Evolutionary conservation across 805 yeast species (phyloP).

Genomic region (Starmerella lactis-condensi): DNA sequence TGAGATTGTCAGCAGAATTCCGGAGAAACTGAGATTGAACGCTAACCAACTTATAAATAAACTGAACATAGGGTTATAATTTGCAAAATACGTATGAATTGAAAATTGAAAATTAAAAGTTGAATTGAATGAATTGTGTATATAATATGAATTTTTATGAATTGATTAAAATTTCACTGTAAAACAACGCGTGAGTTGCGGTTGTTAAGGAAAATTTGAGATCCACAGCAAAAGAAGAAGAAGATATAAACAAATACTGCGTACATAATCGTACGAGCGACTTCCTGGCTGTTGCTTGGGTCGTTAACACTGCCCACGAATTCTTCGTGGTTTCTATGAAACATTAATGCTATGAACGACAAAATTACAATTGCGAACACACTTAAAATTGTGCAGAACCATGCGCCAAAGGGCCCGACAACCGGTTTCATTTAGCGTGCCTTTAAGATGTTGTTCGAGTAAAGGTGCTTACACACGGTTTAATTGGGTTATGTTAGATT

Average conservation of each 20-base stretch:
- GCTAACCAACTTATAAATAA: no score
- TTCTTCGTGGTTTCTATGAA: slow-evolving; percentile 65
- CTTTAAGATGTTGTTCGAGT: background rate
- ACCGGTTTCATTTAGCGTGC: slow-evolving; percentile 16
- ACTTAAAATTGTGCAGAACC: slow-evolving; percentile 86
- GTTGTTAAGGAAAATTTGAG: slow-evolving; percentile 48
- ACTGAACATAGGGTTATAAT: no score
- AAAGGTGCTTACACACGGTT: no score
- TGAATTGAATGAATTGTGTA: no score
- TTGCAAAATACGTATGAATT: no score
- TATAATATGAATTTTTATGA: no score
- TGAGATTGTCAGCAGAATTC: no score
- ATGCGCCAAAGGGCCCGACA: slow-evolving; percentile 38
- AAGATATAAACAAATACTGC: slow-evolving; percentile 69
- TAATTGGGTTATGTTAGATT: no score
- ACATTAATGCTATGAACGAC: slow-evolving; percentile 65
- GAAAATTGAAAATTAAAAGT: no score
- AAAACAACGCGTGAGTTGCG: slow-evolving; percentile 50
- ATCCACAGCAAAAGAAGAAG: slow-evolving; percentile 80
- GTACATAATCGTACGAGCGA: slow-evolving; percentile 74
- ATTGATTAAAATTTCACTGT: background rate
- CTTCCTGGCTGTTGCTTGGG: slow-evolving; percentile 86
- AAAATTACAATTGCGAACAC: slow-evolving; percentile 82
- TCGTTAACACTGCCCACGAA: slow-evolving; percentile 83
- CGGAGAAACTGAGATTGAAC: no score